Base-by-base conservation (phyloP, 768 basidiomycete species). In the Termitomyces sp. region DNA sequence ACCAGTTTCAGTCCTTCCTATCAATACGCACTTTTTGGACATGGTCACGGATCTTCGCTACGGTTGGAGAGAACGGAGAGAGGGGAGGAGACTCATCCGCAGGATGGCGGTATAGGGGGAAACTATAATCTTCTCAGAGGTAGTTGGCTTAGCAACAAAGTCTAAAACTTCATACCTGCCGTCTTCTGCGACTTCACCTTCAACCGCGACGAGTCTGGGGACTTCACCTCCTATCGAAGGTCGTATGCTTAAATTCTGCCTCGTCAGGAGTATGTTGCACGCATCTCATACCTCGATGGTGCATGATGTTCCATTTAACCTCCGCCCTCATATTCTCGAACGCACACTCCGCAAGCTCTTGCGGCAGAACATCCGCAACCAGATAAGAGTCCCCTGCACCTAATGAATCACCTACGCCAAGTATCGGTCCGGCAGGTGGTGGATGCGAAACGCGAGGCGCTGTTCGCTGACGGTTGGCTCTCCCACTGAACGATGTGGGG, bases 81-180 rank as follows among this genome's bases (percentile, higher is more conserved):
- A 90, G 75, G 2, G 81, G 77, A 26, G 90, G 90, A 0, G 87
- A 87, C 60, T 85, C 80, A 65, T 93, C 90, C 2, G 88, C 81
- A 14, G 90, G 90, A 65, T 91, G 88, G 34, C 90, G 83, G 67
- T 92, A 93, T 51, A 92, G 76, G 5, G 90, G 90, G 64, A 82
- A 84, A 62, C 87, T 89, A 28, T 7, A n/a, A n/a, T n/a, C n/a
- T n/a, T n/a, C n/a, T n/a, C n/a, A n/a, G n/a, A n/a, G n/a, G n/a
- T n/a, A n/a, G n/a, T n/a, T n/a, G n/a, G n/a, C n/a, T n/a, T n/a
- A n/a, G n/a, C n/a, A n/a, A n/a, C n/a, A n/a, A n/a, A n/a, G n/a
- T n/a, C n/a, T n/a, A n/a, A n/a, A 4, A 4, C 4, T 10, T 9
- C 62, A 43, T 51, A 72, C 76, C 75, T 77, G 43, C 77, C 76